Base-by-base conservation (phyloP, 768 basidiomycete species). In the Lactarius akahatsu region DNA sequence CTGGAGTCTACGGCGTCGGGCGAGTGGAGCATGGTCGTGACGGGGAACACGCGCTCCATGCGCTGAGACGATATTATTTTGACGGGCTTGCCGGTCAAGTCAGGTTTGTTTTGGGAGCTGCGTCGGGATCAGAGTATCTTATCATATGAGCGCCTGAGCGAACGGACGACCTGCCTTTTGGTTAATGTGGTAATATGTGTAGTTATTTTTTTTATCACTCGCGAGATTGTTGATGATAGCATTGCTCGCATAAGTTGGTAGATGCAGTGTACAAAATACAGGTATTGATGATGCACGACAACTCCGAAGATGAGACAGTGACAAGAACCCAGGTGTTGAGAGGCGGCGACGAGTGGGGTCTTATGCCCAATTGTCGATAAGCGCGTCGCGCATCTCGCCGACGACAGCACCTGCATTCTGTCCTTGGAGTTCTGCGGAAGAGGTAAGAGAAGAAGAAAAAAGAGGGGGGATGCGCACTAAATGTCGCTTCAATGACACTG, bases 401-500 rank as follows among this genome's bases (percentile, higher is more conserved):
- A 86, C 84, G 69, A 83, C 81, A 36, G 84, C 84, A 23, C 79
- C 77, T 23, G 80, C 79, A 50, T 80, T 81, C 72, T 85, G 83
- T 52, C 85, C 85, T 73, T 84, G 83, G 30, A 87, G 78, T 75
- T 85, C 84, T 85, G 75, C 34, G 55, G 36, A 30, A 58, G 66
- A 23, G 52, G 38, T 57, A 69, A 59, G 15, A 57, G 47, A 50
- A 47, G 10, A 50, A 23, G 26, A 11, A 58, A 64, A 65, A 34
- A 59, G 62, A 43, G 18, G 26, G 45, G 64, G 57, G 59, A 55
- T 28, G 86, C 94, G 72, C 73, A 96, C 95, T 95, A 83, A 99
- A 99, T 59, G 94, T 84, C 32, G 96, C 95, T 76, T 99, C 97
- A 72, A 98, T 97, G 45, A 99, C 96, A 72, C 90, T 92, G 76